A percentile compares a stretch with the other conserved stretches of the same genome.
Evolutionary conservation across 2,329 filamentous ascomycete genomes (phyloP).

Genomic region (Raffaelea ambrosiae): DNA sequence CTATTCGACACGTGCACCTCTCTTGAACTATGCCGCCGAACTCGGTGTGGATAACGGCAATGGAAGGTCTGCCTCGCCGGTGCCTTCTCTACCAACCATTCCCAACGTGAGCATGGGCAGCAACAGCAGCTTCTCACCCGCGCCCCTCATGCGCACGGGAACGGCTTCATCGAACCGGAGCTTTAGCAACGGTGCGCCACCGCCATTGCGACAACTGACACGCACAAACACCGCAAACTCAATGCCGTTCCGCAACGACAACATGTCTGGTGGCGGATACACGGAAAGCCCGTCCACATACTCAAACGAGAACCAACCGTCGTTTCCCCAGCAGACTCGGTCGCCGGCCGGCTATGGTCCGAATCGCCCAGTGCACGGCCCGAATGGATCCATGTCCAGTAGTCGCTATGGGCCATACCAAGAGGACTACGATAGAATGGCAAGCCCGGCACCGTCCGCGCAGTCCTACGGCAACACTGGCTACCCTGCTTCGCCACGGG

Average conservation of each 20-base stretch:
- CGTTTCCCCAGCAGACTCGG: slow-evolving; percentile 15
- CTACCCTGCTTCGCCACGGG: background rate
- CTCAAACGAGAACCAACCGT: slow-evolving; percentile 15
- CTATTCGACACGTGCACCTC: slow-evolving; percentile 20
- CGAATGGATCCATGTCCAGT: slow-evolving; percentile 6
- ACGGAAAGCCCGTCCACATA: slow-evolving; percentile 17
- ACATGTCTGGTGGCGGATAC: slow-evolving; percentile 11
- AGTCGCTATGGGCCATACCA: slow-evolving; percentile 5
- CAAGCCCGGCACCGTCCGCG: slow-evolving; percentile 22
- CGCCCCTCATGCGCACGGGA: slow-evolving; percentile 13
- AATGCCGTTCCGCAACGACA: background rate
- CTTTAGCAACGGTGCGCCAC: slow-evolving; percentile 12
- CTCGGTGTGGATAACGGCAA: slow-evolving; percentile 15
- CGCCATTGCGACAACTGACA: too few species aligned
- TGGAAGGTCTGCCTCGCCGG: slow-evolving; percentile 17
- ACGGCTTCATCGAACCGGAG: slow-evolving; percentile 18
- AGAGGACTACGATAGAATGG: slow-evolving; percentile 12
- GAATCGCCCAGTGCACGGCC: background rate
- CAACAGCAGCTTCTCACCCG: slow-evolving; percentile 11
- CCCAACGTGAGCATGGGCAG: background rate
- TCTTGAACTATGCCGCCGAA: slow-evolving; percentile 22
- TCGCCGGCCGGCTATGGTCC: background rate
- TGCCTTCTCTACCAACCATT: slow-evolving; percentile 2
- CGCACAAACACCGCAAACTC: too few species aligned
- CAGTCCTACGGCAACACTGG: slow-evolving; percentile 9